phyloP scores from a whole-genome alignment of 2,329 filamentous ascomycete species.

The Daldinia sp. region DNA sequence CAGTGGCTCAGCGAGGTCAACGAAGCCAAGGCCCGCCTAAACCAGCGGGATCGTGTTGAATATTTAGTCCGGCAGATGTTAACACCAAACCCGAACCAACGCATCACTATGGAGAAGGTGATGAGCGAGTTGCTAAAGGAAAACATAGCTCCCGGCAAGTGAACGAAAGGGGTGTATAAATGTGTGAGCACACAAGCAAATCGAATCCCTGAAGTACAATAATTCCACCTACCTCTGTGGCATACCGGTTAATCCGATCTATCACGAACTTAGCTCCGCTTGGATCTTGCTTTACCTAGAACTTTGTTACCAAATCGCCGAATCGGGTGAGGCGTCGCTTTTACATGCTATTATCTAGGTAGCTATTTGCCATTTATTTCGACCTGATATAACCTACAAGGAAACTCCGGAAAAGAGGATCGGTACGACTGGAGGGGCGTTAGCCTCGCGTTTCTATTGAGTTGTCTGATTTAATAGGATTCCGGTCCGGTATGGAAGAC shows the following conservation, averaged over 20 bases:
- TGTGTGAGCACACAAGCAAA: background rate
- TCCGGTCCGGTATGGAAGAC: slow-evolving; percentile 7
- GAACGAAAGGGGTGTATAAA: slow-evolving; percentile 1
- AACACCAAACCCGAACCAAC: slow-evolving; percentile 61
- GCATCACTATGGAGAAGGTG: slow-evolving; percentile 67
- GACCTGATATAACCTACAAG: background rate
- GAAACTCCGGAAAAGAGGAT: background rate
- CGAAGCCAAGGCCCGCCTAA: slow-evolving; percentile 61
- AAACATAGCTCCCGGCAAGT: slow-evolving; percentile 47
- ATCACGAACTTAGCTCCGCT: slow-evolving; percentile 7
- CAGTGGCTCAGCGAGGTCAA: slow-evolving; percentile 67
- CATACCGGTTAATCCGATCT: background rate
- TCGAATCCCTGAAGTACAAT: background rate
- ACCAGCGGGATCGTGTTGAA: slow-evolving; percentile 63
- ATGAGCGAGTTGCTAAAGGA: slow-evolving; percentile 57
- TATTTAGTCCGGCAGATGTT: slow-evolving; percentile 67
- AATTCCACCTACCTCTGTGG: background rate
- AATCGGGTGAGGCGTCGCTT: slow-evolving; percentile 6
- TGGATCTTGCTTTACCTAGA: slow-evolving; percentile 24
- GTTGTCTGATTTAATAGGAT: slow-evolving; percentile 2
- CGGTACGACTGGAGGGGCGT: slow-evolving; percentile 1
- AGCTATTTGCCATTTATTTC: background rate
- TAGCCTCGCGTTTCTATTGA: background rate
- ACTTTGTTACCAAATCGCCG: slow-evolving; percentile 1
- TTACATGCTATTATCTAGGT: background rate